These are phyloP conservation scores for Colletotrichum lini DNA, from an alignment of 2,329 filamentous ascomycete genomes.

Conservation along the genomic window DNA sequence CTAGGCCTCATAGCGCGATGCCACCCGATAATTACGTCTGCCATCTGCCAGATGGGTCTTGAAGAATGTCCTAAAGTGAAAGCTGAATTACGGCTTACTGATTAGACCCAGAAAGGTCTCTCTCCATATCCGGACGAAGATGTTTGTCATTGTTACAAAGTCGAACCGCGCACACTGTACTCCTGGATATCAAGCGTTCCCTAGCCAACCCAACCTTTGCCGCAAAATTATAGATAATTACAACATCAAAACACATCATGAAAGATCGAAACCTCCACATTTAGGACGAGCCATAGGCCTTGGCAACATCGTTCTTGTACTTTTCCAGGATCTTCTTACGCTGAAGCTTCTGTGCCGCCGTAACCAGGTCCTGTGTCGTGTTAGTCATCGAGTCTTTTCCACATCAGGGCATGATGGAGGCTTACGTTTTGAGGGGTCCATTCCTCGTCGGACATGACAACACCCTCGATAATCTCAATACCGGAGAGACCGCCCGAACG, in stretches of 20 bases:
- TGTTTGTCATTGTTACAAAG: constrained; percentile 18
- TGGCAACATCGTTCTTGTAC: constrained; percentile 73
- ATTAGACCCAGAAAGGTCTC: neutral
- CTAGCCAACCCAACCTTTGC: constrained; percentile 29
- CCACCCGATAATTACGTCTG: neutral
- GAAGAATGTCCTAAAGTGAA: neutral
- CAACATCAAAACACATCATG: constrained; percentile 17
- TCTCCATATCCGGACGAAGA: neutral
- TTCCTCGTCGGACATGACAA: constrained; percentile 80
- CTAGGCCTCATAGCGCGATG: neutral
- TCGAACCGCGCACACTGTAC: constrained; percentile 34
- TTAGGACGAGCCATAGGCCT: constrained; percentile 65
- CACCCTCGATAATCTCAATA: constrained; percentile 80
- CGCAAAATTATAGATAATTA: constrained; percentile 22
- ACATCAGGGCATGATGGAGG: constrained; percentile 40
- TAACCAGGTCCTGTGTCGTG: constrained; percentile 69
- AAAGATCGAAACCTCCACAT: constrained; percentile 1
- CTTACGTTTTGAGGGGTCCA: constrained; percentile 83
- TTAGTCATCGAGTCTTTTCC: constrained; percentile 45
- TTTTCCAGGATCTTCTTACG: constrained; percentile 75
- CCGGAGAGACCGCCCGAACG: constrained; percentile 73
- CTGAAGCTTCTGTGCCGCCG: constrained; percentile 81
- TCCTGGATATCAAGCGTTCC: constrained; percentile 41
- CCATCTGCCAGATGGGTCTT: neutral
- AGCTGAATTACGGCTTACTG: constrained; percentile 3